Base-by-base conservation (phyloP, 106 monocot genomes). In the Acorus calamus region DNA sequence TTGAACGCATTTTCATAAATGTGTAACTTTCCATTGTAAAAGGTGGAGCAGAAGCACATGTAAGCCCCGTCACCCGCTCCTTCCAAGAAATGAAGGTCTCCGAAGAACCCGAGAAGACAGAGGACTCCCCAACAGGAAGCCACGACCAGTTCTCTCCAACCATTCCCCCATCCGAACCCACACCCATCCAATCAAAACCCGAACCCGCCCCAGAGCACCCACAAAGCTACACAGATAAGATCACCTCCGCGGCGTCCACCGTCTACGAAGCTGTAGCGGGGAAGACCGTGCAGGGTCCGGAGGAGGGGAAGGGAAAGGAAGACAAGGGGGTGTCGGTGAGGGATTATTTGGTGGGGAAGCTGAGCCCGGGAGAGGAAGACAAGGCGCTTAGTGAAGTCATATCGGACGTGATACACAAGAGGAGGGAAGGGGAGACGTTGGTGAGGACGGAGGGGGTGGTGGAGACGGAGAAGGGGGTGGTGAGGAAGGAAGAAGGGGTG, bases 331-430 rank as follows among this genome's bases (percentile, higher is more conserved):
- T 62, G 28, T 62, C 74, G 9, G 49, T 67, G 65, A 73, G 63
- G 65, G 79, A 76, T 14, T 84, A 63, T 58, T 43, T 84, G 2
- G 55, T 72, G 11, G 78, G 74, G 55, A 85, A 85, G 68, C 65
- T 81, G 59, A 78, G 65, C 60, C 81, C 85, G 3, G 84, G 80
- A 4, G 80, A 77, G 54, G 84, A 73, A 44, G 79, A 84, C 41
- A 72, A 50, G 61, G 84, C 79, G 5, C 56, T 84, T 56, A 46
- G 69, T 12, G 79, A 81, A 62, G 76, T 78, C 4, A 78, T 87
- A 68, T 72, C 83, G 42, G 87, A 66, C 11, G 54, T 63, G 7
- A 54, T 80, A 5, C 68, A 68, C 6, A 55, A 11, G 61, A 71
- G 64, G 61, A 68, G 66, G 70, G 62, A 71, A 14, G 58, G 50